Evolutionary conservation across 345 rosid species (phyloP), one percentile per base, ranked within the genome.

Genomic region (Citrus australasica): DNA sequence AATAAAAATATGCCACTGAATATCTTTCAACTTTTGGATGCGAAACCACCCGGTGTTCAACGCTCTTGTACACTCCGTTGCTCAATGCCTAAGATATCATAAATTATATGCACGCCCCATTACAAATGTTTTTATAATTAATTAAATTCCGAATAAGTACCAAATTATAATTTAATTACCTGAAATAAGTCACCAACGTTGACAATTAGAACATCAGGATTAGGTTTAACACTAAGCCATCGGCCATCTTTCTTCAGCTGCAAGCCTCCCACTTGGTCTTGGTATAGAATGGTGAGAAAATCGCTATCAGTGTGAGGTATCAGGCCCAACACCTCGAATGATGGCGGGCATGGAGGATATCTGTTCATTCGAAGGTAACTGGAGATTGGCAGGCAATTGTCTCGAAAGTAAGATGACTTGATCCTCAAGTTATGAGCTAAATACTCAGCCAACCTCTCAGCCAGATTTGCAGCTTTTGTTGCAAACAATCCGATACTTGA

Each of bases 181-280:
- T 94, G 93, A 83, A 89, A 92, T 65, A 94, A 77, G 81, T 94
- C 98, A 2, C 98, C 98, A 6, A 89, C 76, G 83, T 91, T 91
- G 74, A 94, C 82, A 4, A 87, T 78, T 28, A 94, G 81, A 71
- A 90, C 91, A 7, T 89, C 73, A 3, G 89, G 88, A 71, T 81
- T 85, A 14, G 98, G 96, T 79, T 80, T 86, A 81, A 91, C 91
- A 21, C 78, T 73, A 59, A 88, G 33, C 97, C 98, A 94, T 71
- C 71, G 83, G 40, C 91, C 97, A 75, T 87, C 82, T 74, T 83
- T 89, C 69, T 73, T 51, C 78, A 92, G 33, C 73, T 94, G 92
- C 83, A 92, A 79, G 1, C 98, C 98, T 32, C 97, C 92, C 5
- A 84, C 81, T 7, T 78, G 85, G 79, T 92, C 96, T 84, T 90